Conservation (phyloP, 2,329 filamentous ascomycete genomes). For the Shiraia bambusicola region DNA sequence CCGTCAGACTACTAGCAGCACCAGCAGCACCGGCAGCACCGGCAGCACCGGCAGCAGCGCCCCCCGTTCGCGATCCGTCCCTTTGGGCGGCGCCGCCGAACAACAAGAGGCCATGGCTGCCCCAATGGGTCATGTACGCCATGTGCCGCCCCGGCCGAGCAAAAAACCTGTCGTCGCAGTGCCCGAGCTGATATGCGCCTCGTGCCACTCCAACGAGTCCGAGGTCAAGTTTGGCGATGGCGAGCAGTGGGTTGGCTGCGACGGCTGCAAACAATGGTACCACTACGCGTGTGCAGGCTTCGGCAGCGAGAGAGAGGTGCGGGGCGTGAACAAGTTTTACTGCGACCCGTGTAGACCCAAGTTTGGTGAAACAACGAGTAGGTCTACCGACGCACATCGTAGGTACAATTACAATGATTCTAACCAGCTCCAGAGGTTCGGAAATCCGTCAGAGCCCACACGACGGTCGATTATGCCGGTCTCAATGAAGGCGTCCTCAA, state of each 20-base stretch:
- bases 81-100: conserved; percentile 25
- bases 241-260: conserved; percentile 67
- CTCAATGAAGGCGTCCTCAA: conserved; percentile 67
- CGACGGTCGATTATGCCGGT: conserved; percentile 67
- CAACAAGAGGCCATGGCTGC: conserved; percentile 15
- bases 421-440: conserved; percentile 53
- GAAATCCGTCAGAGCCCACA: conserved; percentile 65
- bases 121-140: conserved; percentile 8
- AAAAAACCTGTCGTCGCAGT: conserved; percentile 26
- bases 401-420: conserved; percentile 31
- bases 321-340: conserved; percentile 68
- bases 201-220: conserved; percentile 58
- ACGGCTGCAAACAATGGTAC: conserved; percentile 69
- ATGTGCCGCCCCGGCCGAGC: too few relatives aligned
- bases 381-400: conserved; percentile 29
- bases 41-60: too few relatives aligned
- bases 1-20: conserved; percentile 3
- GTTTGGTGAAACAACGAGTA: conserved; percentile 64
- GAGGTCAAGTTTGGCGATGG: conserved; percentile 55
- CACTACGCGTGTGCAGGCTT: conserved; percentile 69
- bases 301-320: conserved; percentile 63
- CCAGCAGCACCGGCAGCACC: too few relatives aligned
- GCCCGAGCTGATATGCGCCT: conserved; percentile 55
- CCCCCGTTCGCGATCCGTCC: conserved; percentile 36
- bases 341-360: conserved; percentile 60